These are phyloP conservation scores for Moelleriella libera DNA, from an alignment of 2,329 filamentous ascomycete species.

Conservation along the genomic window DNA sequence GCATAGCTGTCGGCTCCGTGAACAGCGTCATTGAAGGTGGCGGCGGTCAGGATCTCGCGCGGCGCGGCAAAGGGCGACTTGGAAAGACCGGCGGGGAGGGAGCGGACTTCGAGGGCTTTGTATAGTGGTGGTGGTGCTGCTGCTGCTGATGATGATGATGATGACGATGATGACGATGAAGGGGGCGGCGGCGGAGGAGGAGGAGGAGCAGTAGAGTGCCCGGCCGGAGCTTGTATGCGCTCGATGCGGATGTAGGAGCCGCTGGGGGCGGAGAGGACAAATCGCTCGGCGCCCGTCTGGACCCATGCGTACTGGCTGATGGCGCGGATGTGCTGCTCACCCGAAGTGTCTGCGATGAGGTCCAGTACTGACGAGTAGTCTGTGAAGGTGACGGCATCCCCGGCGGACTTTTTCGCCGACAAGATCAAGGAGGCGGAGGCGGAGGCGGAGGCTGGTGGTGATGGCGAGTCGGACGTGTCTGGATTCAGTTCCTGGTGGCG, in stretches of 20 bases:
- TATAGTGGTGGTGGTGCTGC: slow-evolving; percentile 19
- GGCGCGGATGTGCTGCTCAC: slow-evolving; percentile 63
- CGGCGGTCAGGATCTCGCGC: slow-evolving; percentile 48
- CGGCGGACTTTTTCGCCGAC: slow-evolving; percentile 2
- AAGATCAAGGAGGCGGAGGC: too few relatives aligned
- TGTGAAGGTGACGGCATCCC: slow-evolving; percentile 56
- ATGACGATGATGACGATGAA: slow-evolving; percentile 13
- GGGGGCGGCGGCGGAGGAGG: too few relatives aligned
- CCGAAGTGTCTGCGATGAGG: slow-evolving; percentile 67
- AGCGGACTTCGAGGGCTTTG: slow-evolving; percentile 33
- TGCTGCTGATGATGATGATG: slow-evolving; percentile 6
- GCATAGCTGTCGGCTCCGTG: slow-evolving; percentile 78
- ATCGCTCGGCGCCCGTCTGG: slow-evolving; percentile 53
- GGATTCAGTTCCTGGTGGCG: slow-evolving; percentile 6
- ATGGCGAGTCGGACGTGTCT: slow-evolving; percentile 1
- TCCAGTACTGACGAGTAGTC: slow-evolving; percentile 91
- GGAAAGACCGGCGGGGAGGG: slow-evolving; percentile 25
- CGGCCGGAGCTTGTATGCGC: slow-evolving; percentile 13
- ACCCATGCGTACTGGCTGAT: slow-evolving; percentile 77
- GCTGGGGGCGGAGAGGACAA: slow-evolving; percentile 52
- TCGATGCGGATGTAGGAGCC: slow-evolving; percentile 48
- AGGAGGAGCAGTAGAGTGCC: neutral
- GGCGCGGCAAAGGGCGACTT: slow-evolving; percentile 55
- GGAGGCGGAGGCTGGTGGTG: neutral
- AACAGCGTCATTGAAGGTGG: slow-evolving; percentile 60